phyloP scores from a whole-genome alignment of 441 rosid genomes.

The Corymbia citriodora region DNA sequence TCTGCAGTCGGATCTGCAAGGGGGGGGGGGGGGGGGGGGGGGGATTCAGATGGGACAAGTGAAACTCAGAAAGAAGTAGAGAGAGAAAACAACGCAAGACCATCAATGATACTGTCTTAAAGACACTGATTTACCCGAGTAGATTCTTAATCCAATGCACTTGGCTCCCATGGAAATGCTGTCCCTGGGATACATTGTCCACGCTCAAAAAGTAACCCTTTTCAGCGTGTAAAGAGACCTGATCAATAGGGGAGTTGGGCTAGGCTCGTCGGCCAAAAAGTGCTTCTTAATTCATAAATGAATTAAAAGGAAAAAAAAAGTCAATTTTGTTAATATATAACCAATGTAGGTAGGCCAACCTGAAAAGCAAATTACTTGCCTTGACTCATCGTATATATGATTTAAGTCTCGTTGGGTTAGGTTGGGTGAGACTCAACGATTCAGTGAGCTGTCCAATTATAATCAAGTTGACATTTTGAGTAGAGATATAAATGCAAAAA shows the following conservation, averaged over 20 bases:
- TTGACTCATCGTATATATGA: not conserved
- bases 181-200: not conserved
- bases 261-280: not conserved
- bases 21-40: not conserved
- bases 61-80: not conserved
- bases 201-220: not conserved
- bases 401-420: not conserved
- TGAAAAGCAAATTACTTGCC: not conserved
- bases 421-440: not conserved
- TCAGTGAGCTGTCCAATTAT: not conserved
- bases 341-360: not conserved
- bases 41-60: not conserved
- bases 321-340: not conserved
- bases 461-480: not conserved
- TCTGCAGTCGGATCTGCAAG: not conserved
- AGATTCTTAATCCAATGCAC: not conserved
- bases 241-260: not conserved
- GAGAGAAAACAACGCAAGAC: not conserved
- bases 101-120: not conserved
- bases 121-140: not conserved
- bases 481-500: not conserved
- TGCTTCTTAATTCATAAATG: not conserved
- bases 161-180: not conserved
- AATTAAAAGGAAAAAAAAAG: not conserved
- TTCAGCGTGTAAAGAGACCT: not conserved